Evolutionary conservation across 2,329 filamentous ascomycete genomes (phyloP), one percentile per base, ranked within the genome.

Genomic region (Diaporthe humulicola): DNA sequence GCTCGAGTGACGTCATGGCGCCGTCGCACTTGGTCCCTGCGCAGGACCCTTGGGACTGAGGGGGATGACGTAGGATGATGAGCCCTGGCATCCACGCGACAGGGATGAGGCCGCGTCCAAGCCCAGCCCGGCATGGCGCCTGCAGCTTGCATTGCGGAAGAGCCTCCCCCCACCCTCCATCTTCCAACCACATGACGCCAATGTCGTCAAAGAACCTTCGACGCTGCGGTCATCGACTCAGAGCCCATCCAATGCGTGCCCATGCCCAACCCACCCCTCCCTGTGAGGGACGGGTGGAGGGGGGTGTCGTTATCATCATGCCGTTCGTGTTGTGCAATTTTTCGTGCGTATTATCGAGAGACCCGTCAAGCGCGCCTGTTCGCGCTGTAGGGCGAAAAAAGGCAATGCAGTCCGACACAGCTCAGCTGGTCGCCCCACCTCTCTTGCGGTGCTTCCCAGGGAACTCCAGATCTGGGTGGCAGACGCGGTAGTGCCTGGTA

Each of bases 401-500:
- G 48, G 33, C 28, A 12, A 36, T 56, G 22, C 30, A 8, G 25
- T 8, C 45, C 17, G 56, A 6, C 10, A 6, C 38, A 25, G 15
- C 19, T 74, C 69, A 77, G 64, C 40, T 70, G 54, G 56, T 77
- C 70, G 78, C 76, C 28, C 78, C 78, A n/a, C 78, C 83, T 45
- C 86, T 82, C 76, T 82, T 82, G 61, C 85, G 83, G 67, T 88
- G 86, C 83, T 90, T 90, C 79, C 94, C 93, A n/a, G 93, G 92
- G 79, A 94, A 93, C 77, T 96, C 93, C 73, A 96, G 90, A 76
- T 98, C 95, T 0, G 96, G 96, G 83, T 98, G 96, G 77, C 97
- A 96, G 66, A 98, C 96, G 48, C 95, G 92, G 89, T 98, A 97
- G 82, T 99, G 97, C 76, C 97, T 89, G 19, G 96, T 98, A 64